These are phyloP conservation scores for Spizellomyces sp. DNA, from an alignment of 192 early-diverging fungal genomes.

Conservation along the genomic window DNA sequence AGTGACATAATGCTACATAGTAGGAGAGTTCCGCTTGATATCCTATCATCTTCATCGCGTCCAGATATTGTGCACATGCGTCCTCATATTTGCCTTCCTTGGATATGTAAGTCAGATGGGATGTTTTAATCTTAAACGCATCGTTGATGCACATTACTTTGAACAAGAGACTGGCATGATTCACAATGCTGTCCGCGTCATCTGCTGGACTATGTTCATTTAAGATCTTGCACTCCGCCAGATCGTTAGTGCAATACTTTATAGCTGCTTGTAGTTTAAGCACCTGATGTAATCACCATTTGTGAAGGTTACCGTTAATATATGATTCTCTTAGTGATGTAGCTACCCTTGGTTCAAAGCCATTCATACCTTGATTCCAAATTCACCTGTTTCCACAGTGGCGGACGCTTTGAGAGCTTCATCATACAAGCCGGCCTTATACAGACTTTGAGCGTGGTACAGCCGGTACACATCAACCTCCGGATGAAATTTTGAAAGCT, in stretches of 20 bases:
- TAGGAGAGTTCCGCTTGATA: conserved; percentile 60
- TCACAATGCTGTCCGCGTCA: conserved; percentile 59
- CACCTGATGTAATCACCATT: conserved; percentile 33
- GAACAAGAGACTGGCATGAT: conserved; percentile 58
- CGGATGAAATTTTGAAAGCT: conserved; percentile 50
- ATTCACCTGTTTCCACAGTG: conserved; percentile 48
- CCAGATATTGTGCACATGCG: conserved; percentile 50
- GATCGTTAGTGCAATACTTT: conserved; percentile 60
- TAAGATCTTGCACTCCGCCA: conserved; percentile 55
- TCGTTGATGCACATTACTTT: conserved; percentile 40
- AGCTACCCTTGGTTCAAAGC: not conserved
- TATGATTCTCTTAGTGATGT: not conserved
- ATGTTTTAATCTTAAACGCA: not conserved
- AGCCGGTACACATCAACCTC: conserved; percentile 56
- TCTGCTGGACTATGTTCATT: conserved; percentile 53
- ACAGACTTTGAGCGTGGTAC: conserved; percentile 60
- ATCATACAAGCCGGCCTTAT: conserved; percentile 58
- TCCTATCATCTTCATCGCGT: conserved; percentile 54
- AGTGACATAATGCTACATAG: conserved; percentile 60
- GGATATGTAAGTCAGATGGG: not conserved
- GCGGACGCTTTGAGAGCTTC: conserved; percentile 55
- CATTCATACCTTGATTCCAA: conserved; percentile 43
- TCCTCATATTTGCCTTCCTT: conserved; percentile 64
- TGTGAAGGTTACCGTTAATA: not conserved
- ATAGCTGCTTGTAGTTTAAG: conserved; percentile 63